Evolutionary conservation across 2,329 filamentous ascomycete genomes (phyloP).

Genomic region (Xylaria sp.): DNA sequence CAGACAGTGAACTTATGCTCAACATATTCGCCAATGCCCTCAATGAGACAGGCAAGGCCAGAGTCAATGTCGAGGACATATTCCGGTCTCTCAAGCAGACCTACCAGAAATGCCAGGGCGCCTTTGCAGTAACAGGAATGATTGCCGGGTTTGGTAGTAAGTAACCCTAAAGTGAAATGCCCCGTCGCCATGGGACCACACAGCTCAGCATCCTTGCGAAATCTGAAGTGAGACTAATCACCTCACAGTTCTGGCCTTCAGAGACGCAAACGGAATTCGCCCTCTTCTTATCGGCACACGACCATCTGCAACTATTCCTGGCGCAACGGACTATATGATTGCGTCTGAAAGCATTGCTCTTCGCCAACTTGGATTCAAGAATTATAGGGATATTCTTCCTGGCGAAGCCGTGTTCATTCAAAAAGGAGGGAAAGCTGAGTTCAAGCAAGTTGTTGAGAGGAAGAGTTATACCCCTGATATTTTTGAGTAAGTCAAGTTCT

Average conservation of each 20-base stretch:
- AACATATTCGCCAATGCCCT: slow-evolving; percentile 84
- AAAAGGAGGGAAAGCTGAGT: slow-evolving; percentile 75
- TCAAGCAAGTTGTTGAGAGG: slow-evolving; percentile 73
- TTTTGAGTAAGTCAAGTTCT: slow-evolving; percentile 31
- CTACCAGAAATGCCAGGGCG: slow-evolving; percentile 79
- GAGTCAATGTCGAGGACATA: slow-evolving; percentile 83
- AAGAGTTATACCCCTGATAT: slow-evolving; percentile 75
- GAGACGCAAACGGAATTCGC: slow-evolving; percentile 82
- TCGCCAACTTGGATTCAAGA: slow-evolving; percentile 75
- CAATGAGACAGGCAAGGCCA: slow-evolving; percentile 84
- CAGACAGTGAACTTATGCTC: slow-evolving; percentile 56
- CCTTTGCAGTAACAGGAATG: slow-evolving; percentile 87
- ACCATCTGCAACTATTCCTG: slow-evolving; percentile 64
- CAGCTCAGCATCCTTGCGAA: neutral
- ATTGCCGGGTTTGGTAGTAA: slow-evolving; percentile 77
- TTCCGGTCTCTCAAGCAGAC: slow-evolving; percentile 78
- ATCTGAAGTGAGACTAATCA: neutral
- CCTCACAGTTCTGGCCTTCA: slow-evolving; percentile 48
- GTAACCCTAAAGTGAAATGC: neutral
- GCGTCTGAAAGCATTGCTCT: slow-evolving; percentile 82
- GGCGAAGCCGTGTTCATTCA: slow-evolving; percentile 82
- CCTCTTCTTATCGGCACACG: slow-evolving; percentile 78
- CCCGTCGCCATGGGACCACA: neutral
- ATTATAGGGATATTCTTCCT: slow-evolving; percentile 76
- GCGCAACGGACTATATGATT: slow-evolving; percentile 80